phyloP scores from a whole-genome alignment of 2,329 filamentous ascomycete genomes.

The Thermoascus crustaceus region DNA sequence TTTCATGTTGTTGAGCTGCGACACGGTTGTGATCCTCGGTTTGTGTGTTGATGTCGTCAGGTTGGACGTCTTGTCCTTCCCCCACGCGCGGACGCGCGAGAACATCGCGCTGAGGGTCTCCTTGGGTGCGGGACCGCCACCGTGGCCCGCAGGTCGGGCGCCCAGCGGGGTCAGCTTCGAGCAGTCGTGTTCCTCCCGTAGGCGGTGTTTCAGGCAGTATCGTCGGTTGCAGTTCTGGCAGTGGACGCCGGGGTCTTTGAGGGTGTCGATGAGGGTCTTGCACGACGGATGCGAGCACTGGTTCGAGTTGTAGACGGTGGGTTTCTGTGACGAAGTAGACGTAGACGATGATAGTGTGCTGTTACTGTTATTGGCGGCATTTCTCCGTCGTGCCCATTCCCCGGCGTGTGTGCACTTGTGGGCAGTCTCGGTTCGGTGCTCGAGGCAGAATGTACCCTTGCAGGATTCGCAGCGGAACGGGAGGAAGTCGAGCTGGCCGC shows the following conservation, averaged over 20 bases:
- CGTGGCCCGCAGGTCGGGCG: conserved; percentile 36
- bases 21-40: conserved; percentile 55
- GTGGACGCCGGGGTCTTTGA: conserved; percentile 43
- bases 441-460: conserved; percentile 74
- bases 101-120: conserved; percentile 68
- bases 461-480: conserved; percentile 93
- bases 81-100: conserved; percentile 71
- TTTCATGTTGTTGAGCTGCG: conserved; percentile 71
- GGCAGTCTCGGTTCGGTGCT: conserved; percentile 78
- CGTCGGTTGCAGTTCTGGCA: conserved; percentile 42
- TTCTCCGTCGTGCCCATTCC: conserved; percentile 50
- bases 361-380: conserved; percentile 20
- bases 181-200: conserved; percentile 72
- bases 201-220: conserved; percentile 45
- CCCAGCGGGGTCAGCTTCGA: conserved; percentile 58
- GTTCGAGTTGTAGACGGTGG: conserved; percentile 48
- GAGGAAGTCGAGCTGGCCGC: conserved; percentile 91
- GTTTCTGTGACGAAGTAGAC: conserved; percentile 35
- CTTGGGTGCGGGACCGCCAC: conserved; percentile 38
- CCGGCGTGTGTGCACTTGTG: conserved; percentile 61
- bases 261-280: conserved; percentile 46
- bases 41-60: conserved; percentile 47
- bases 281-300: conserved; percentile 43
- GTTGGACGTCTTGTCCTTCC: conserved; percentile 54
- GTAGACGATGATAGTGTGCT: conserved; percentile 19